phyloP scores from a whole-genome alignment of 1,284 basidiomycete species.

The Irpex lacteus region DNA sequence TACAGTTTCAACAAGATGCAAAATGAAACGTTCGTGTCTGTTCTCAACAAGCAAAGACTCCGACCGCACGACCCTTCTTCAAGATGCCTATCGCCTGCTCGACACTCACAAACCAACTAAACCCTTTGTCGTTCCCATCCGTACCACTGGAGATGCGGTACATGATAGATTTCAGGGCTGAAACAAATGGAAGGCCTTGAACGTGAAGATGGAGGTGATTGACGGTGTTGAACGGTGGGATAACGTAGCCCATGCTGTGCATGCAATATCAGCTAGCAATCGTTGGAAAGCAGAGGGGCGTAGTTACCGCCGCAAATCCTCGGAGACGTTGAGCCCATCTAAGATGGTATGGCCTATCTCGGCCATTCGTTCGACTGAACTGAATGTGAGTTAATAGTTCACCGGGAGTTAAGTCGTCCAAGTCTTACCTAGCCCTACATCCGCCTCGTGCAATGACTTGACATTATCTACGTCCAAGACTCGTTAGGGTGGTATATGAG shows the following conservation, averaged over 20 bases:
- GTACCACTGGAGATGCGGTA: slow-evolving; percentile 48
- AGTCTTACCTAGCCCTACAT: not conserved
- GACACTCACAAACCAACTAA: slow-evolving; percentile 70
- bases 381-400: slow-evolving; percentile 36
- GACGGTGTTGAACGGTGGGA: slow-evolving; percentile 73
- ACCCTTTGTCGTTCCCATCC: slow-evolving; percentile 52
- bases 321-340: slow-evolving; percentile 38
- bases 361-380: slow-evolving; percentile 55
- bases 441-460: not conserved
- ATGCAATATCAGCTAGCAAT: not conserved
- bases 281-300: not conserved
- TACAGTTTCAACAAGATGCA: too few relatives aligned
- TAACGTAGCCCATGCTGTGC: slow-evolving; percentile 68
- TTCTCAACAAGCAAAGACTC: slow-evolving; percentile 46
- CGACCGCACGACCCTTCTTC: slow-evolving; percentile 44
- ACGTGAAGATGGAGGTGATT: slow-evolving; percentile 77
- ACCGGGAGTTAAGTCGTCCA: not conserved
- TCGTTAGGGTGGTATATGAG: not conserved
- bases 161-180: slow-evolving; percentile 37
- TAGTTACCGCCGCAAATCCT: slow-evolving; percentile 40
- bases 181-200: slow-evolving; percentile 59
- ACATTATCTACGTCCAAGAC: not conserved
- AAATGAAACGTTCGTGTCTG: too few relatives aligned
- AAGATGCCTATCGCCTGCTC: slow-evolving; percentile 58
- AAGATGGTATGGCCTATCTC: slow-evolving; percentile 49